Percentiles rank a stretch among this genome's conserved stretches.
phyloP scores from a whole-genome alignment of 2,329 filamentous ascomycete species.

The Hymenoscyphus albidus region DNA sequence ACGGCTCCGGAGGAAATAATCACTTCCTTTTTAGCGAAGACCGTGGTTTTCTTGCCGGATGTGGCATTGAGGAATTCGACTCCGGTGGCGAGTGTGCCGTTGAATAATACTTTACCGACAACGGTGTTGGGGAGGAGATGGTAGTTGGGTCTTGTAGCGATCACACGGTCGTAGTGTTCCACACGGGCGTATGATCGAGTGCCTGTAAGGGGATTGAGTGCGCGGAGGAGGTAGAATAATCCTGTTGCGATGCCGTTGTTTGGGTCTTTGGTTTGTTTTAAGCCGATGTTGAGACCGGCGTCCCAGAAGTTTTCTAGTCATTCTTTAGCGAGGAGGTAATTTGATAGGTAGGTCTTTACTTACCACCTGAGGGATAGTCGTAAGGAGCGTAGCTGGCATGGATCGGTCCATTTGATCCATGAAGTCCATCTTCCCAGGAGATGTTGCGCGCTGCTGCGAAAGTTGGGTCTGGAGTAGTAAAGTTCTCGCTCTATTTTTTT shows the following conservation, averaged over 20 bases:
- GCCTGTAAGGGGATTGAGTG: constrained; percentile 14
- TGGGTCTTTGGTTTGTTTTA: constrained; percentile 9
- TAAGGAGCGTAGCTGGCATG: constrained; percentile 38
- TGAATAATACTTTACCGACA: constrained; percentile 46
- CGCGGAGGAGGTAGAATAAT: constrained; percentile 14
- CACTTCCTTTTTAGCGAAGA: constrained; percentile 35
- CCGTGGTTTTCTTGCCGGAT: background rate
- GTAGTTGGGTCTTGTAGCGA: constrained; percentile 42
- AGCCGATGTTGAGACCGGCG: constrained; percentile 6
- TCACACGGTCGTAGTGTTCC: constrained; percentile 39
- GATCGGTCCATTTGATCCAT: constrained; percentile 50
- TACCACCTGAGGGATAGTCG: constrained; percentile 10
- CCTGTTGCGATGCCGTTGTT: constrained; percentile 14
- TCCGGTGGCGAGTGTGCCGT: constrained; percentile 3
- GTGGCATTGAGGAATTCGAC: constrained; percentile 8
- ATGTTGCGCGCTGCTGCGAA: constrained; percentile 37
- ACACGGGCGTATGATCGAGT: constrained; percentile 39
- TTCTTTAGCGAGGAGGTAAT: background rate
- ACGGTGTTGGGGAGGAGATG: constrained; percentile 53
- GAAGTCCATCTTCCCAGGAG: constrained; percentile 35
- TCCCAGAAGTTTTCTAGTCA: constrained; percentile 15
- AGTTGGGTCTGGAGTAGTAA: constrained; percentile 33
- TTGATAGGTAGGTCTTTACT: background rate
- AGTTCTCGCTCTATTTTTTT: constrained; percentile 35
- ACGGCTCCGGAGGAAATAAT: constrained; percentile 37